A percentile compares a stretch with the other conserved stretches of the same genome.
These are phyloP conservation scores for Plasmodium coatneyi DNA, from an alignment of 169 alveolate species.

Conservation along the genomic window DNA sequence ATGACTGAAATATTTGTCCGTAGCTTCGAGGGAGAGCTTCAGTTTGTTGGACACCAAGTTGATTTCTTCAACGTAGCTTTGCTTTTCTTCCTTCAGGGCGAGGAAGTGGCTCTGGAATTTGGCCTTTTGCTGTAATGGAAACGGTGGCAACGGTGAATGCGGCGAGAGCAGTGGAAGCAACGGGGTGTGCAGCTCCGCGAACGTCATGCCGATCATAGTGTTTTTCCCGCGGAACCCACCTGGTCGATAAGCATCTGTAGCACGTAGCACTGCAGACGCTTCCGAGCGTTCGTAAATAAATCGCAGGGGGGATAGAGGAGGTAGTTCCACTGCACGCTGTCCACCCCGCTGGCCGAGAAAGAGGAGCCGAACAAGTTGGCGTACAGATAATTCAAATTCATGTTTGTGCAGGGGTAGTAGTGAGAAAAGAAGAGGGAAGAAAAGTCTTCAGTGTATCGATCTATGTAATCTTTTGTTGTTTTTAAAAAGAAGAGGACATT, in stretches of 20 bases:
- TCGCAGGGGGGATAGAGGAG: constrained; percentile 49
- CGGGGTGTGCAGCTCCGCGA: background rate
- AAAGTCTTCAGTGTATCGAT: constrained; percentile 45
- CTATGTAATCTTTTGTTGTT: constrained; percentile 37
- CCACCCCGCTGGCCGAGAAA: background rate
- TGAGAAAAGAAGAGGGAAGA: constrained; percentile 35
- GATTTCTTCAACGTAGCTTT: constrained; percentile 25
- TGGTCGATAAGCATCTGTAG: constrained; percentile 20
- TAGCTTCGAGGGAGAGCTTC: constrained; percentile 14
- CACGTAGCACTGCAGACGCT: constrained; percentile 36
- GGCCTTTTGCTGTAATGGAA: constrained; percentile 21
- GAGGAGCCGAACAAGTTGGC: constrained; percentile 22
- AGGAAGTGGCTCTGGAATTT: constrained; percentile 10
- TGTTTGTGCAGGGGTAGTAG: constrained; percentile 40
- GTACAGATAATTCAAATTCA: constrained; percentile 44
- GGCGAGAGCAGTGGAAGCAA: background rate
- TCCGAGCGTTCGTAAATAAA: constrained; percentile 42
- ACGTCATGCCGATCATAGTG: too few species aligned
- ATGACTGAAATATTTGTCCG: constrained; percentile 14
- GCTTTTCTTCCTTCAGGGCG: constrained; percentile 36
- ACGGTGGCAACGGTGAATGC: background rate
- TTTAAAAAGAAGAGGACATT: constrained; percentile 24
- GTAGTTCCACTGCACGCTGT: constrained; percentile 34
- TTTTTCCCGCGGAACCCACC: background rate
- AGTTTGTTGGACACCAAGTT: constrained; percentile 17